A percentile compares a stretch with the other conserved stretches of the same genome.
Conservation (phyloP, 2,329 filamentous ascomycete species). For the Pseudofabraea citricarpa region DNA sequence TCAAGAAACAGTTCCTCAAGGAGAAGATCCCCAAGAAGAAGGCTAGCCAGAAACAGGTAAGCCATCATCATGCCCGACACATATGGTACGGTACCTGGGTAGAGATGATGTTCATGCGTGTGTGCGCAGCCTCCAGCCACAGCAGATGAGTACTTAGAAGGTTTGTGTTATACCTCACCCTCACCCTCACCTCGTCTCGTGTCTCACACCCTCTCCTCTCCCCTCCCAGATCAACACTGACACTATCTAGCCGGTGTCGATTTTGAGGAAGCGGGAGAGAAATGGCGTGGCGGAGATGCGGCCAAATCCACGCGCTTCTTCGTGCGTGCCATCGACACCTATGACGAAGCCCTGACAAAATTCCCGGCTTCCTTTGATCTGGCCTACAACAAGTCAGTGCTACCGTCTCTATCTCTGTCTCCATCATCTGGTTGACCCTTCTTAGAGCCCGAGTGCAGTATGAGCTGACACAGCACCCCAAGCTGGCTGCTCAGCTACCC, state of each 20-base stretch:
- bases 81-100: neutral
- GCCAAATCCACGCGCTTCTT: slow-evolving; percentile 46
- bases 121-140: slow-evolving; percentile 45
- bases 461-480: slow-evolving; percentile 63
- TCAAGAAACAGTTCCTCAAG: slow-evolving; percentile 33
- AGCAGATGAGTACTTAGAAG: slow-evolving; percentile 63
- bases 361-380: slow-evolving; percentile 63
- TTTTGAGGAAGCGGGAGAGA: slow-evolving; percentile 67
- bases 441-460: slow-evolving; percentile 62
- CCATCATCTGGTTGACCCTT: slow-evolving; percentile 5
- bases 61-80: neutral
- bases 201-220: slow-evolving; percentile 1
- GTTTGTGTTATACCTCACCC: too few species aligned
- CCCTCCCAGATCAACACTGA: slow-evolving; percentile 6
- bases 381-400: slow-evolving; percentile 66
- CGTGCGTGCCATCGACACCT: slow-evolving; percentile 60
- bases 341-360: slow-evolving; percentile 56
- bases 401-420: neutral
- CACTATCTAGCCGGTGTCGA: slow-evolving; percentile 52
- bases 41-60: slow-evolving; percentile 23
- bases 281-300: slow-evolving; percentile 69
- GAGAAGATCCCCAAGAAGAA: slow-evolving; percentile 32
- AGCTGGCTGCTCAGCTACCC: slow-evolving; percentile 54
- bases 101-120: neutral
- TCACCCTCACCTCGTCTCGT: too few species aligned